Evolutionary conservation across 2,329 filamentous ascomycete genomes (phyloP), one percentile per base, ranked within the genome.

Genomic region (Aspergillus aculeatinus): DNA sequence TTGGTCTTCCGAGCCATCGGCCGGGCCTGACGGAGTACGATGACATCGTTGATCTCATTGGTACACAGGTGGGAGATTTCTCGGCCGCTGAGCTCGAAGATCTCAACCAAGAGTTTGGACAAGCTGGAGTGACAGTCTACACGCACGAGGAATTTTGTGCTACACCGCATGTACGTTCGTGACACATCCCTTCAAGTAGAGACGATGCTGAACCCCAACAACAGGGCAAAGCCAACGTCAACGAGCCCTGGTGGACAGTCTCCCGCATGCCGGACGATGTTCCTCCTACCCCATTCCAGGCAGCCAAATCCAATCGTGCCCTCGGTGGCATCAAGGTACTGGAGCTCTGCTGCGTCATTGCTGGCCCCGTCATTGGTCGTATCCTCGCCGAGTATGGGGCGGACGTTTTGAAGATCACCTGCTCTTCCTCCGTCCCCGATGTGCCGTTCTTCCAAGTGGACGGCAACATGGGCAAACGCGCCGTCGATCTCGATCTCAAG

Each of bases 401-500:
- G 21, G 76, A 77, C 49, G 78, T 81, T 0, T 71, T 81, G 44
- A 75, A 77, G 62, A 67, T 81, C 42, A 80, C 77, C 0, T 74
- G 74, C 23, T 52, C n/a, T 2, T 14, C 50, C 33, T 19, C 50
- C 2, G 31, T 52, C 7, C 31, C 70, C 35, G 33, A 57, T 12
- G 23, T 52, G 14, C 50, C 50, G 19, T 52, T 52, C 5, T 52
- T 52, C 27, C 50, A 52, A n/a, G 50, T 42, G n/a, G 29, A 52
- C 50, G 31, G 31, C 23, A 52, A 52, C 10, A 52, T 52, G 50
- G 50, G 50, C 27, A 52, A 52, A n/a, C n/a, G 19, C 4, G 7
- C 29, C 23, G 50, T 52, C 6, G 50, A 52, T 3, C n/a, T 52
- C 10, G 50, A 52, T 23, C 50, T 52, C 29, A 52, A 52, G 21